Conservation (phyloP, 192 early-diverging fungal species). For the Podila clonocystis region DNA sequence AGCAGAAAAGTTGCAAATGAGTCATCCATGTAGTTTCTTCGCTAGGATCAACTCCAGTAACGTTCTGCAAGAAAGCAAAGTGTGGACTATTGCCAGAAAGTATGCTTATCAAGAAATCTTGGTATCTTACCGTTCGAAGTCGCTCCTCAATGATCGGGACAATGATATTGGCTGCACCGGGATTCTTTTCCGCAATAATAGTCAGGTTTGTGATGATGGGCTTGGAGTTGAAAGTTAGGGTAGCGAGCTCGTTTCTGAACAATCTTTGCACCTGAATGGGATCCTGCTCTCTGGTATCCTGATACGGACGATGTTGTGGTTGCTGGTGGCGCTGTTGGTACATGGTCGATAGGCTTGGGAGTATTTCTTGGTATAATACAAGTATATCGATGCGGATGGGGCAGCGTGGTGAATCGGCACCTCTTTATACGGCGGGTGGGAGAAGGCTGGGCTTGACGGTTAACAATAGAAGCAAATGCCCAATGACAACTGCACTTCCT, state of each 20-base stretch:
- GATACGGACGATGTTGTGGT: slow-evolving; percentile 4
- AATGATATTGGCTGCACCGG: slow-evolving; percentile 71
- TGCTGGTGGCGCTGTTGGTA: slow-evolving; percentile 12
- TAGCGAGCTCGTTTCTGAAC: slow-evolving; percentile 71
- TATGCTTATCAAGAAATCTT: neutral
- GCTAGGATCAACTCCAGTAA: too few relatives aligned
- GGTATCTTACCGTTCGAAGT: slow-evolving; percentile 56
- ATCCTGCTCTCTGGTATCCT: slow-evolving; percentile 13
- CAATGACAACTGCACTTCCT: too few relatives aligned
- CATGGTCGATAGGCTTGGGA: neutral
- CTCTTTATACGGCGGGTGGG: too few relatives aligned
- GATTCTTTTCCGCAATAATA: slow-evolving; percentile 82
- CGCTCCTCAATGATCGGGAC: slow-evolving; percentile 78
- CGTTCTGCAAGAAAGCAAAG: too few relatives aligned
- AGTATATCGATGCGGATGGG: too few relatives aligned
- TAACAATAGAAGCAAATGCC: too few relatives aligned
- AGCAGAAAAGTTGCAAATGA: neutral
- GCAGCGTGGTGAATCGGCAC: too few relatives aligned
- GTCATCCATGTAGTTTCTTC: too few relatives aligned
- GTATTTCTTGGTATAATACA: neutral
- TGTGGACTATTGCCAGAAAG: too few relatives aligned
- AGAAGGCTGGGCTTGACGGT: too few relatives aligned
- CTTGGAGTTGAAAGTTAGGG: slow-evolving; percentile 92
- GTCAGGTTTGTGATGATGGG: slow-evolving; percentile 95
- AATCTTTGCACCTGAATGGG: slow-evolving; percentile 58